These are phyloP conservation scores for Peziza echinospora DNA, from an alignment of 495 filamentous ascomycete species.

Conservation along the genomic window DNA sequence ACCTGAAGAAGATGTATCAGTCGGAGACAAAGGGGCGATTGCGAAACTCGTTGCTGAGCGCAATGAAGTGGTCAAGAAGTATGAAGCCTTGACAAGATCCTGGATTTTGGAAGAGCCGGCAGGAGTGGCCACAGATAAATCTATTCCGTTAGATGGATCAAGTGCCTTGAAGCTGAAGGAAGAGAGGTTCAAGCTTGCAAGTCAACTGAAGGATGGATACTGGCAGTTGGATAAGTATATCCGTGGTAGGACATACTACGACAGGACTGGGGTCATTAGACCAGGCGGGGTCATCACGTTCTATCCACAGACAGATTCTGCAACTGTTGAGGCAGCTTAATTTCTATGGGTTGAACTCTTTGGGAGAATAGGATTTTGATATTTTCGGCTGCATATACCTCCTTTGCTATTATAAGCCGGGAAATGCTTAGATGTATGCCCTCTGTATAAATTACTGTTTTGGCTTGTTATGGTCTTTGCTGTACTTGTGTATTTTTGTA, in stretches of 20 bases:
- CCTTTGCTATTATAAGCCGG: too few relatives aligned
- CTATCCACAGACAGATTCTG: too few relatives aligned
- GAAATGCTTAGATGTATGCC: too few relatives aligned
- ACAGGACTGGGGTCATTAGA: conserved; percentile 46
- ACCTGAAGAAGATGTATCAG: conserved; percentile 44
- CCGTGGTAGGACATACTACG: conserved; percentile 49
- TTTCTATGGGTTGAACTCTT: too few relatives aligned
- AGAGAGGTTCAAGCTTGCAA: conserved; percentile 32
- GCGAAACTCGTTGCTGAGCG: conserved; percentile 36
- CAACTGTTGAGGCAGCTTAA: too few relatives aligned
- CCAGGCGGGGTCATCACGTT: conserved; percentile 44
- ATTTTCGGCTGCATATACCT: too few relatives aligned
- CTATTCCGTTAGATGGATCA: conserved; percentile 6
- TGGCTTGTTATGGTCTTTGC: too few relatives aligned
- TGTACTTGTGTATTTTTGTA: too few relatives aligned
- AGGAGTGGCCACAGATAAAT: conserved; percentile 10
- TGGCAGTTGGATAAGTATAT: conserved; percentile 67
- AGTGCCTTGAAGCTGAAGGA: conserved; percentile 22
- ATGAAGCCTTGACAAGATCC: conserved; percentile 44
- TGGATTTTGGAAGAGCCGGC: conserved; percentile 35
- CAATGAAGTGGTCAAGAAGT: conserved; percentile 38
- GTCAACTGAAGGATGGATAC: conserved; percentile 48
- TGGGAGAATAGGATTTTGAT: too few relatives aligned
- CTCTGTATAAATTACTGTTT: too few relatives aligned
- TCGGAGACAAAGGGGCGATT: conserved; percentile 21